Percentiles rank a stretch among this genome's conserved stretches.
Conservation (phyloP, 768 basidiomycete species). For the Mycena alexandri region DNA sequence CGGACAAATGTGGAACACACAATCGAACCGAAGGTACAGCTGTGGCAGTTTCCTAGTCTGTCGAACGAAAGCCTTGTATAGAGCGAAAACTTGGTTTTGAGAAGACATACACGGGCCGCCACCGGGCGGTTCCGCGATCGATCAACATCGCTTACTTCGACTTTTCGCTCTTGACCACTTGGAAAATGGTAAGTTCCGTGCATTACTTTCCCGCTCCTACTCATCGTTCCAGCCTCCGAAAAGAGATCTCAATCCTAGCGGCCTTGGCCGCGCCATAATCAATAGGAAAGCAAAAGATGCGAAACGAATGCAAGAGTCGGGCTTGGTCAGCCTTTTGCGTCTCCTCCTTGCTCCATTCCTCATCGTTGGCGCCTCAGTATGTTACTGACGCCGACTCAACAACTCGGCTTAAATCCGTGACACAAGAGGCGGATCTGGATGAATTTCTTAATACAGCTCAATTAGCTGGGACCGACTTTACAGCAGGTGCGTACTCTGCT, state of each 20-base stretch:
- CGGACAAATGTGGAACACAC: neutral
- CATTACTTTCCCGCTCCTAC: neutral
- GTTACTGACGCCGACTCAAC: slow-evolving; percentile 79
- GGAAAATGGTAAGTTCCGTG: slow-evolving; percentile 40
- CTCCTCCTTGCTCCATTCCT: slow-evolving; percentile 23
- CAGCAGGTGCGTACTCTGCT: slow-evolving; percentile 75
- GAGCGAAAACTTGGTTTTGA: slow-evolving; percentile 42
- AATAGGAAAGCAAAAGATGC: slow-evolving; percentile 90
- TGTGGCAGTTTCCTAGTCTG: slow-evolving; percentile 57
- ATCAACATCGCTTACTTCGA: slow-evolving; percentile 8
- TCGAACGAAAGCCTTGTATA: slow-evolving; percentile 59
- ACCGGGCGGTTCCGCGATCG: neutral
- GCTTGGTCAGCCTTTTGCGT: slow-evolving; percentile 64
- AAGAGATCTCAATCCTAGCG: slow-evolving; percentile 78
- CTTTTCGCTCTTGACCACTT: neutral
- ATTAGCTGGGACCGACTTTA: slow-evolving; percentile 95
- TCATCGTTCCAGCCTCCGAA: slow-evolving; percentile 64
- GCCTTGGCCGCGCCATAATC: slow-evolving; percentile 95
- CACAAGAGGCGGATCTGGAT: slow-evolving; percentile 95
- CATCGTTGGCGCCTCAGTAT: slow-evolving; percentile 61
- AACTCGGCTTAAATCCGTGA: slow-evolving; percentile 87
- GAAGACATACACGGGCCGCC: neutral
- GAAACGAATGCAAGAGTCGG: slow-evolving; percentile 68
- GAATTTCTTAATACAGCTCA: slow-evolving; percentile 97
- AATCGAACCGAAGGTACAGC: slow-evolving; percentile 56